phyloP scores from a whole-genome alignment of 2,329 filamentous ascomycete genomes.

The Colletotrichum orbiculare region DNA sequence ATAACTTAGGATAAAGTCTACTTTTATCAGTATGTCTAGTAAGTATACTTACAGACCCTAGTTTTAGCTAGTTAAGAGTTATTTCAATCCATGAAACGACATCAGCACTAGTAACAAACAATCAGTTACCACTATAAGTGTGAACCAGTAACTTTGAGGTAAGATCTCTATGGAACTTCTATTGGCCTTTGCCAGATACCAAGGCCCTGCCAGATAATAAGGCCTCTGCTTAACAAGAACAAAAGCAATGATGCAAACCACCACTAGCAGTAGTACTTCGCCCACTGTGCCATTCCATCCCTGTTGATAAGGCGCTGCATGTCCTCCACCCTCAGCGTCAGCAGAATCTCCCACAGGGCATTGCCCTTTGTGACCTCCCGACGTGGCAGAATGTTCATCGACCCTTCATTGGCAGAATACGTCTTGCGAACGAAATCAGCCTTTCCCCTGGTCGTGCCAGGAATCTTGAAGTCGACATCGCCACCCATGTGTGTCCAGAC shows the following conservation, averaged over 20 bases:
- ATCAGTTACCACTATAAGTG: too few relatives aligned
- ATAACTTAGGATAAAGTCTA: too few relatives aligned
- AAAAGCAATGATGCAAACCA: neutral
- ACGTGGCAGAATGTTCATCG: constrained; percentile 30
- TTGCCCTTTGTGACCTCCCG: constrained; percentile 20
- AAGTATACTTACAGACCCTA: too few relatives aligned
- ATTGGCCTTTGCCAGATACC: too few relatives aligned
- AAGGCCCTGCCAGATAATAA: too few relatives aligned
- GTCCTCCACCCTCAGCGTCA: constrained; percentile 19
- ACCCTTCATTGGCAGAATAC: constrained; percentile 31
- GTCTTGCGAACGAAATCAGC: constrained; percentile 30
- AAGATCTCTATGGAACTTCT: too few relatives aligned
- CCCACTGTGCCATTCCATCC: constrained; percentile 15
- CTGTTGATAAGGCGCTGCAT: constrained; percentile 14
- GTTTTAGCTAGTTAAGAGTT: too few relatives aligned
- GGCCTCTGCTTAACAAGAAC: too few relatives aligned
- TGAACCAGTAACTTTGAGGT: too few relatives aligned
- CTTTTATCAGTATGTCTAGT: too few relatives aligned
- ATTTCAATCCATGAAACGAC: too few relatives aligned
- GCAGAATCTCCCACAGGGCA: constrained; percentile 21
- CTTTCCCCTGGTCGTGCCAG: constrained; percentile 6
- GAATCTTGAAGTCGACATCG: constrained; percentile 29
- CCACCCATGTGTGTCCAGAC: constrained; percentile 34
- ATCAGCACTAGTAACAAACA: too few relatives aligned
- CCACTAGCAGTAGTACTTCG: neutral